phyloP scores from a whole-genome alignment of 352 stramenopile species.

The Thraustochytrium striatum region DNA sequence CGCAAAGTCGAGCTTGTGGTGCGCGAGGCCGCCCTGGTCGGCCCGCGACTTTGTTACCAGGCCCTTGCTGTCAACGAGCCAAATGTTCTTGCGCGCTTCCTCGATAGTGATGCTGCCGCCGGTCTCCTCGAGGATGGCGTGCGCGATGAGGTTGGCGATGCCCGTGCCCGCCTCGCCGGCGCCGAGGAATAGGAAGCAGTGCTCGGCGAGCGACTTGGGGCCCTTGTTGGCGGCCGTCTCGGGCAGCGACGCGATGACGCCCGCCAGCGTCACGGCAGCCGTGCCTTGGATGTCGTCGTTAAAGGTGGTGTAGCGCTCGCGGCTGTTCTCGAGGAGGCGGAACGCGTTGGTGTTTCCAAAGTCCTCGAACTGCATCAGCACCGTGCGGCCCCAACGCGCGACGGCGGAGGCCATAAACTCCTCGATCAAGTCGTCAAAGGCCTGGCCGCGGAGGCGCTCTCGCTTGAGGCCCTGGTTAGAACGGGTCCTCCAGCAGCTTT shows the following conservation, averaged over 20 bases:
- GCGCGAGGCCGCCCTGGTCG: slow-evolving; percentile 60
- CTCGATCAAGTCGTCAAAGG: slow-evolving; percentile 89
- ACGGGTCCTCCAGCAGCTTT: too few relatives aligned
- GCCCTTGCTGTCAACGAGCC: slow-evolving; percentile 83
- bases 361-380: slow-evolving; percentile 77
- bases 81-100: slow-evolving; percentile 82
- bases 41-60: slow-evolving; percentile 60
- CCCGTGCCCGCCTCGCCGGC: slow-evolving; percentile 88
- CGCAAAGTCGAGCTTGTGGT: slow-evolving; percentile 64
- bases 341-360: slow-evolving; percentile 80
- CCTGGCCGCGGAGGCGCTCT: slow-evolving; percentile 73
- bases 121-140: slow-evolving; percentile 80
- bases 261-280: slow-evolving; percentile 85
- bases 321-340: slow-evolving; percentile 71
- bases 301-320: slow-evolving; percentile 75
- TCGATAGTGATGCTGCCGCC: slow-evolving; percentile 63
- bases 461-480: slow-evolving; percentile 79
- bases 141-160: slow-evolving; percentile 85
- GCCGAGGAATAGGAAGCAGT: slow-evolving; percentile 90
- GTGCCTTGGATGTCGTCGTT: slow-evolving; percentile 97
- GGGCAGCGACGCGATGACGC: slow-evolving; percentile 66
- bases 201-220: slow-evolving; percentile 68
- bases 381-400: slow-evolving; percentile 69
- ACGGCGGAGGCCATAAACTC: slow-evolving; percentile 91
- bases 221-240: slow-evolving; percentile 65